Evolutionary conservation across 1,284 basidiomycete genomes (phyloP).

Genomic region (Boletus sp.): DNA sequence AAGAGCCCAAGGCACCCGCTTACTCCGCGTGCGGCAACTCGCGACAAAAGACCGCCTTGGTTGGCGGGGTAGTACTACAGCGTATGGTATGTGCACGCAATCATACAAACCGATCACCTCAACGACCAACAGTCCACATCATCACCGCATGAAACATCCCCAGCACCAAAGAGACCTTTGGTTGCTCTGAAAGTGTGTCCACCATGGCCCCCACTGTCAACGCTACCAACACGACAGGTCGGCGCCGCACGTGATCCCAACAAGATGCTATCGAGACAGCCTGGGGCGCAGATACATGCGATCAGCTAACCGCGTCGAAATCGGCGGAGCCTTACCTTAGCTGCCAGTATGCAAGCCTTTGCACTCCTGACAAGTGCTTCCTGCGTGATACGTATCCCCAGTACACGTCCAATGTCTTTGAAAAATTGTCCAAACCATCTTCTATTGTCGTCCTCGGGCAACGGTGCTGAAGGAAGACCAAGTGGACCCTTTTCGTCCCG

Average conservation of each 20-base stretch:
- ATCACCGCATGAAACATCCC: slow-evolving; percentile 37
- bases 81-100: too few relatives aligned
- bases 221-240: slow-evolving; percentile 32
- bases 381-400: slow-evolving; percentile 13
- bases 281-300: slow-evolving; percentile 18
- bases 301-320: slow-evolving; percentile 28
- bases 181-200: slow-evolving; percentile 45
- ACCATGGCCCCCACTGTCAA: slow-evolving; percentile 39
- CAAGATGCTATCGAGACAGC: slow-evolving; percentile 23
- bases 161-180: slow-evolving; percentile 37
- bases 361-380: slow-evolving; percentile 28
- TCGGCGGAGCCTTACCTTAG: slow-evolving; percentile 41
- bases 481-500: slow-evolving; percentile 16
- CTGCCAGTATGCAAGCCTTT: slow-evolving; percentile 42
- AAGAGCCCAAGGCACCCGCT: too few relatives aligned
- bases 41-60: too few relatives aligned
- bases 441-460: slow-evolving; percentile 2
- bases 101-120: neutral
- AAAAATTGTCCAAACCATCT: neutral
- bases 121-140: slow-evolving; percentile 20
- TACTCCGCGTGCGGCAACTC: too few relatives aligned
- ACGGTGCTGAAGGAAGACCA: slow-evolving; percentile 14
- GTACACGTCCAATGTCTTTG: slow-evolving; percentile 12
- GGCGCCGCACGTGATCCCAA: slow-evolving; percentile 21
- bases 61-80: too few relatives aligned